Evolutionary conservation across 352 stramenopile genomes (phyloP), one percentile per base, ranked within the genome.

Genomic region (Globisporangium lucens): DNA sequence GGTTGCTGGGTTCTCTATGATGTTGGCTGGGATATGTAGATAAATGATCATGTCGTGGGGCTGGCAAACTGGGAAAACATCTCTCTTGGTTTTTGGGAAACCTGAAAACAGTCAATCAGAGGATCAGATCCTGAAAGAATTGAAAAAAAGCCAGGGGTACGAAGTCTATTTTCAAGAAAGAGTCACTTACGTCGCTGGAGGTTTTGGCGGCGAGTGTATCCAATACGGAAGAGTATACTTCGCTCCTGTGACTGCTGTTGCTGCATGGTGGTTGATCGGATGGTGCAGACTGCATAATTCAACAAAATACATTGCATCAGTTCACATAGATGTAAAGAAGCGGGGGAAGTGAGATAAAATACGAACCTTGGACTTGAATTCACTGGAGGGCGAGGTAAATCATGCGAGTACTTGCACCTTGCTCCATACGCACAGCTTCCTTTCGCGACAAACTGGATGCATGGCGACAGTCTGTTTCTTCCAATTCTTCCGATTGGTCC

Each of bases 381-480:
- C 24, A 71, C 20, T 3, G 27, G 9, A 4, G 33, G 43, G 6
- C 41, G 55, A 12, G 15, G 58, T 3, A 68, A 22, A 5, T 87
- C 76, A 56, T 94, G 86, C 0, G 77, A 87, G 53, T 79, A 94
- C 51, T 68, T 83, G 63, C 86, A 94, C 15, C 75, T 77, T 36
- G 63, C 56, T 4, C 84, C 86, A 35, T 86, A 92, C 3, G 30
- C 38, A 43, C 86, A 94, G 5, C 57, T 76, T 22, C 76, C 82
- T 29, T 67, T 66, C 0, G 74, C 70, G 3, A 74, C 30, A 60
- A 89, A 90, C 55, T 82, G 81, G 7, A 79, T 66, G 59, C 83
- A 91, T 17, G 35, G 15, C 15, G 62, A 43, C 13, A 12, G 17
- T 49, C 17, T 61, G 22, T 8, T 41, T 52, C 24, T 49, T 29